Base-by-base conservation (phyloP, 2,329 filamentous ascomycete genomes). In the Anthostomella pinea region DNA sequence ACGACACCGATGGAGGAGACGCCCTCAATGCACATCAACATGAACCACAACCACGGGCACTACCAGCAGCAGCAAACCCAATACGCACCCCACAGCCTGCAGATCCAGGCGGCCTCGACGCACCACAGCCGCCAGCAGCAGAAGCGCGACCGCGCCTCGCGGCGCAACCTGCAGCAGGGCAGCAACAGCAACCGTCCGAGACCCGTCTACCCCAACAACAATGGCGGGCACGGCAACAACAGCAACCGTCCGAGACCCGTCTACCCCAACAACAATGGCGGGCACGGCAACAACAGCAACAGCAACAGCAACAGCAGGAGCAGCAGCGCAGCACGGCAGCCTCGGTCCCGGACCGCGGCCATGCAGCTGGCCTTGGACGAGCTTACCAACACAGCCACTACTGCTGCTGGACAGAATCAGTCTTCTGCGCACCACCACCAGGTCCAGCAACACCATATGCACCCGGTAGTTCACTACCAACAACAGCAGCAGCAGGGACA, bases 301-400 rank as follows among this genome's bases (percentile, higher is more conserved):
- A 46, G 44, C 17, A 43, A 46, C 8, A 41, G 45, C 16, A 36
- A 39, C 9, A 41, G 39, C 6, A 24, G 15, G 5, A 35, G 38
- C 17, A 26, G 34, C 24, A 32, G 26, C 4, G 27, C 35, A 15
- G 39, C 39, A 29, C 46, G 39, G 16, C 39, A 41, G 26, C 22
- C 30, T 8, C 16, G 31, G 10, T 17, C 33, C n/a, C 26, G 46
- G n/a, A 20, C 40, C 4, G 38, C 46, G 29, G 40, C 41, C 15
- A 38, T 49, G 33, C 46, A 46, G 17, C 15, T 49, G 4, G 46
- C 41, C 19, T 40, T 47, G 16, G 46, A 49, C 15, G 46, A 47
- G 26, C 34, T 49, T n/a, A 26, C 41, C 35, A 16, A 33, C 39
- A 8, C 36, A 35, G 22, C 29, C 22, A 9, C 32, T 37, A 6